A percentile compares a stretch with the other conserved stretches of the same genome.
phyloP scores from a whole-genome alignment of 1,139 yeast species.

The Diutina sp. region DNA sequence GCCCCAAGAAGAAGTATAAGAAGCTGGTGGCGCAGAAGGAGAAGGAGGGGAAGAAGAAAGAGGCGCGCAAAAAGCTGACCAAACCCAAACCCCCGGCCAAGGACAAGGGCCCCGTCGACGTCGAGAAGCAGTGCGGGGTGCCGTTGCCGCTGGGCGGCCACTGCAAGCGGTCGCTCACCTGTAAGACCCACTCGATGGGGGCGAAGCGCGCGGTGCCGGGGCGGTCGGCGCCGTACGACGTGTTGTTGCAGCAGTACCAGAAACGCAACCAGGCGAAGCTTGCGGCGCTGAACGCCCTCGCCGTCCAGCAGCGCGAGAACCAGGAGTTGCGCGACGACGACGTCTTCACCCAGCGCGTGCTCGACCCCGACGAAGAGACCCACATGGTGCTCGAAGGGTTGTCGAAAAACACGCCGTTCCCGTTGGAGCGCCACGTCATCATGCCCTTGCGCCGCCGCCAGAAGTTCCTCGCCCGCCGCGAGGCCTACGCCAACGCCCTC shows the following conservation, averaged over 20 bases:
- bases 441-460: slow-evolving; percentile 63
- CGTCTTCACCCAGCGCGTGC: slow-evolving; percentile 13
- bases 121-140: slow-evolving; percentile 94
- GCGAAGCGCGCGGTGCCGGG: slow-evolving; percentile 94
- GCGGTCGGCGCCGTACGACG: slow-evolving; percentile 85
- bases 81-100: slow-evolving; percentile 44
- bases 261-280: slow-evolving; percentile 84
- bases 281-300: slow-evolving; percentile 71
- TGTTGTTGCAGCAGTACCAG: slow-evolving; percentile 77
- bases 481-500: slow-evolving; percentile 58
- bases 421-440: slow-evolving; percentile 64
- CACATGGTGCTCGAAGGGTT: slow-evolving; percentile 91
- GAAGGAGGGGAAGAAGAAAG: slow-evolving; percentile 19
- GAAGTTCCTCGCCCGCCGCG: slow-evolving; percentile 69
- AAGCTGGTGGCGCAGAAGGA: slow-evolving; percentile 32
- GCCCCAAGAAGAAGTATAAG: slow-evolving; percentile 34
- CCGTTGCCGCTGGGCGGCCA: slow-evolving; percentile 83
- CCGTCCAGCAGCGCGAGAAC: slow-evolving; percentile 35
- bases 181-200: slow-evolving; percentile 98
- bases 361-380: slow-evolving; percentile 84
- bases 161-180: slow-evolving; percentile 90
- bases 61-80: slow-evolving; percentile 24
- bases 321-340: slow-evolving; percentile 22
- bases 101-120: slow-evolving; percentile 77
- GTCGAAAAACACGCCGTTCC: slow-evolving; percentile 64